Conservation (phyloP, 345 rosid genomes). For the Barbarea vulgaris region DNA sequence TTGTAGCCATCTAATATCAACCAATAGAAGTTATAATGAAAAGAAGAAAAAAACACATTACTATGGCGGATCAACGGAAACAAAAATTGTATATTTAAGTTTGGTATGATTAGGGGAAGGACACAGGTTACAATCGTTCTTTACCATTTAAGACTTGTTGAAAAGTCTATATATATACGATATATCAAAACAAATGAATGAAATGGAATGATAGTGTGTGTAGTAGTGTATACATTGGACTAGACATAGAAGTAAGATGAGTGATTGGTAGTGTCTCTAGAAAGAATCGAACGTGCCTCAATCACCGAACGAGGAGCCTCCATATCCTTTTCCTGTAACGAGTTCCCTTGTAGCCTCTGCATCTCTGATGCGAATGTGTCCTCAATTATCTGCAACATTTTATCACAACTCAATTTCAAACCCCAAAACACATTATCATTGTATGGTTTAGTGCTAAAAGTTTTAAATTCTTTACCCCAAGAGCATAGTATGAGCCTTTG, state of each 20-base stretch:
- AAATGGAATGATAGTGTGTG: not conserved
- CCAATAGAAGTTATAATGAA: no score
- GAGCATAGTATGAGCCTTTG: constrained; percentile 89
- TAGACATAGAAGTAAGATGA: constrained; percentile 74
- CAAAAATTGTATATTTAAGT: no score
- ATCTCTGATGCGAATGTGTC: constrained; percentile 94
- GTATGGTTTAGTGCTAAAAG: not conserved
- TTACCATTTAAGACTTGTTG: not conserved
- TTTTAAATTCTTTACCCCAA: constrained; percentile 58
- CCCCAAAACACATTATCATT: not conserved
- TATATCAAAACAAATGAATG: constrained; percentile 28
- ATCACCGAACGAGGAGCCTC: constrained; percentile 90
- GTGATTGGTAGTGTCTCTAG: constrained; percentile 73
- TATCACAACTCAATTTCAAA: constrained; percentile 6
- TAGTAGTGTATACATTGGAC: not conserved
- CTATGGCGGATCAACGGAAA: no score
- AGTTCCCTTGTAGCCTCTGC: constrained; percentile 88
- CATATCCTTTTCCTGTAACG: constrained; percentile 83
- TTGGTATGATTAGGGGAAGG: no score
- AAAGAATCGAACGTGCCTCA: constrained; percentile 95
- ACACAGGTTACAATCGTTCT: not conserved
- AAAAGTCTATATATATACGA: constrained; percentile 11
- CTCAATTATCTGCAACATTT: constrained; percentile 64
- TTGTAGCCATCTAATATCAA: no score
- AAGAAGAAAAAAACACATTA: no score